A percentile compares a stretch with the other conserved stretches of the same genome.
Conservation (phyloP, 306 rosid species). For the Vigna reflexopilosa region DNA sequence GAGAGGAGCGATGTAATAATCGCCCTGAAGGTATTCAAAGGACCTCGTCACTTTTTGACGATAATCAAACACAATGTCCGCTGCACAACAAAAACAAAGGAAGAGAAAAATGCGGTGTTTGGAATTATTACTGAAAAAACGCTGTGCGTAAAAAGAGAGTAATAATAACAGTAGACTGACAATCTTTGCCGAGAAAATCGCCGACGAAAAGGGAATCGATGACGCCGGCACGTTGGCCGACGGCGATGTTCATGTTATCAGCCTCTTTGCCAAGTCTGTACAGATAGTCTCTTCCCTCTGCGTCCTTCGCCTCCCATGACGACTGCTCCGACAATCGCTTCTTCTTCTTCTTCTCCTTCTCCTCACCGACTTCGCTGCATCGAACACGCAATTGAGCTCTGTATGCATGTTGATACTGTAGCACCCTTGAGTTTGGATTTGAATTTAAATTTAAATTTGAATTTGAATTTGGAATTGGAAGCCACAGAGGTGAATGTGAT, state of each 20-base stretch:
- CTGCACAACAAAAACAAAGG: constrained; percentile 37
- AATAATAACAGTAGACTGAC: constrained; percentile 33
- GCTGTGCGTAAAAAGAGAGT: background rate
- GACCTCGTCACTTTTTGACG: constrained; percentile 93
- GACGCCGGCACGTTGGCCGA: constrained; percentile 89
- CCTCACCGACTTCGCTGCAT: constrained; percentile 15
- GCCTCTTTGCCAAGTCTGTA: constrained; percentile 87
- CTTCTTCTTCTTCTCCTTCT: background rate
- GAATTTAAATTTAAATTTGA: background rate
- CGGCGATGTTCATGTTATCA: constrained; percentile 96
- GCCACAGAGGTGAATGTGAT: constrained; percentile 43
- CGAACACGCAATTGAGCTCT: constrained; percentile 47
- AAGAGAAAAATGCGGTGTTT: no score
- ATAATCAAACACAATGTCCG: constrained; percentile 95
- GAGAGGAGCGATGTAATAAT: constrained; percentile 90
- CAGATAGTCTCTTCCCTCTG: constrained; percentile 81
- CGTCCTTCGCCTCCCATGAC: constrained; percentile 86
- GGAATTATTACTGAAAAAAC: no score
- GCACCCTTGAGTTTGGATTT: background rate
- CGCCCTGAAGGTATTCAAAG: constrained; percentile 84
- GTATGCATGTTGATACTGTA: background rate
- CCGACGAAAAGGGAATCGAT: constrained; percentile 86
- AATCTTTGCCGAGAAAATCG: constrained; percentile 86
- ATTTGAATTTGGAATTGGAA: constrained; percentile 39
- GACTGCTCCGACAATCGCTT: constrained; percentile 82